Evolutionary conservation across 257 asterid genomes (phyloP).

Genomic region (Galeopsis tetrahit): DNA sequence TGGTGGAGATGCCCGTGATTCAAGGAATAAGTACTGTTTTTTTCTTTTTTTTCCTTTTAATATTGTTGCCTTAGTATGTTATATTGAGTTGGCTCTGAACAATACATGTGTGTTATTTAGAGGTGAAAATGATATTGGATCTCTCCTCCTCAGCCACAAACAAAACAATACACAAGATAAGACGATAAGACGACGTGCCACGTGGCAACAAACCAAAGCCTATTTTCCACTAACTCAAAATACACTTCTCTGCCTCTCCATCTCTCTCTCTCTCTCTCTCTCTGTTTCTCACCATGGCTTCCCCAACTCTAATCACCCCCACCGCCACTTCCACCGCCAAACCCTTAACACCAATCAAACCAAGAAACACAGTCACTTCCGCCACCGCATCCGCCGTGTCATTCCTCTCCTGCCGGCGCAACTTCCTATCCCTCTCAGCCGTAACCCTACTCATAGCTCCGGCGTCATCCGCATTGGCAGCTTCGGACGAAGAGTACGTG

Average conservation of each 20-base stretch:
- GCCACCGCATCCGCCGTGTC: slow-evolving; percentile 26
- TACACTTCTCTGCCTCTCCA: not conserved
- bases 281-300: slow-evolving; percentile 48
- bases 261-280: slow-evolving; percentile 1
- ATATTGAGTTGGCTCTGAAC: too few species aligned
- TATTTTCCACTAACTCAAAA: slow-evolving; percentile 32
- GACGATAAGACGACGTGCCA: slow-evolving; percentile 82
- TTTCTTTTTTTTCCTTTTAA: too few species aligned
- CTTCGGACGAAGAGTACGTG: slow-evolving; percentile 71
- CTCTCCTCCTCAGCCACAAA: slow-evolving; percentile 54
- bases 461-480: slow-evolving; percentile 48
- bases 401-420: slow-evolving; percentile 52
- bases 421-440: slow-evolving; percentile 57
- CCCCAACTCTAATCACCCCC: slow-evolving; percentile 66
- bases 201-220: slow-evolving; percentile 51
- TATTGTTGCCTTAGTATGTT: too few species aligned
- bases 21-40: too few species aligned
- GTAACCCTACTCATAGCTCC: slow-evolving; percentile 41
- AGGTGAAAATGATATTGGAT: slow-evolving; percentile 22
- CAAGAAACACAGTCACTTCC: slow-evolving; percentile 41
- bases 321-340: slow-evolving; percentile 43
- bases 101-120: not conserved
- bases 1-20: too few species aligned
- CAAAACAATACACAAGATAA: slow-evolving; percentile 53
- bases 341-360: slow-evolving; percentile 43